phyloP scores from a whole-genome alignment of 139 green algal genomes.

The Diplosphaera chodatii region DNA sequence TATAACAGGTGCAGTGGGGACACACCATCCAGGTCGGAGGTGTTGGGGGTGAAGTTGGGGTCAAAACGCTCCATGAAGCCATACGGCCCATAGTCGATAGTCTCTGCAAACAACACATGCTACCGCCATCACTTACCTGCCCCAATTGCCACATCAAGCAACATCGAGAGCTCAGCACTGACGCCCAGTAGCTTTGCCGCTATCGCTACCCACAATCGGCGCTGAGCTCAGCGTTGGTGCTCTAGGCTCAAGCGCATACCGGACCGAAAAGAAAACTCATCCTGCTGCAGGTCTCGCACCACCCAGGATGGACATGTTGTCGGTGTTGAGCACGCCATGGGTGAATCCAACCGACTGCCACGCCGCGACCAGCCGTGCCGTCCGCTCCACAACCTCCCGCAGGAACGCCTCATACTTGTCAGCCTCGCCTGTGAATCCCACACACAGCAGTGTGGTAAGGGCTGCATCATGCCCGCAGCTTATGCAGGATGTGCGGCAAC shows the following conservation, averaged over 20 bases:
- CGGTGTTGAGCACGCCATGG: constrained; percentile 94
- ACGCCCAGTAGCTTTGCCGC: too few species aligned
- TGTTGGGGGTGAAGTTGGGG: constrained; percentile 89
- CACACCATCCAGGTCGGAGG: constrained; percentile 61
- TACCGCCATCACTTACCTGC: too few species aligned
- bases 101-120: constrained; percentile 10
- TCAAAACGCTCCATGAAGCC: constrained; percentile 89
- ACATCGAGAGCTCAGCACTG: too few species aligned
- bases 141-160: too few species aligned
- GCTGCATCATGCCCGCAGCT: too few species aligned
- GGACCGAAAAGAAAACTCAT: too few species aligned
- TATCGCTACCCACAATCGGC: too few species aligned
- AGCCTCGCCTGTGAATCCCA: constrained; percentile 13
- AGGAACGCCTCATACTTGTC: constrained; percentile 57
- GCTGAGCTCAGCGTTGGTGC: too few species aligned
- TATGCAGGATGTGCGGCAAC: too few species aligned
- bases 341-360: constrained; percentile 88
- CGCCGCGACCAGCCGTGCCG: constrained; percentile 63
- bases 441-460: too few species aligned
- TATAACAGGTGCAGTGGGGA: background rate
- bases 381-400: constrained; percentile 55
- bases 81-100: constrained; percentile 46
- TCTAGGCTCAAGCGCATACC: too few species aligned
- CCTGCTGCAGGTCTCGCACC: constrained; percentile 3
- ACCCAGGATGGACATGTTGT: constrained; percentile 90